Conservation (phyloP, 2,329 filamentous ascomycete species). For the Botrytis byssoidea region DNA sequence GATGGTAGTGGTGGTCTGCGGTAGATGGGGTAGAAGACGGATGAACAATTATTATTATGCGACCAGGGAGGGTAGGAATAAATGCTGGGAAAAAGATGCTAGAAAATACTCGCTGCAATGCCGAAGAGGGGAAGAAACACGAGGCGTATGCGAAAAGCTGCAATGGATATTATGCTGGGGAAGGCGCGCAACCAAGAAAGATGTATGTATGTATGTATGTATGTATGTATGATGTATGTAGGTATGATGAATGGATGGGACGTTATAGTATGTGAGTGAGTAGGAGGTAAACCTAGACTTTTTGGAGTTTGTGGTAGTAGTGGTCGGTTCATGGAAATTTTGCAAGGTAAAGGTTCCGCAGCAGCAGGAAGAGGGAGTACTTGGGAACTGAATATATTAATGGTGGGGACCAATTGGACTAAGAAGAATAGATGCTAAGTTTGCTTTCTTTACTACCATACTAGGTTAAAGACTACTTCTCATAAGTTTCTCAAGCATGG, state of each 20-base stretch:
- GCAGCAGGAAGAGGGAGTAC: conserved; percentile 16
- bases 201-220: conserved; percentile 1
- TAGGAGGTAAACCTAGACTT: conserved; percentile 4
- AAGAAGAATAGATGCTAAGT: conserved; percentile 8
- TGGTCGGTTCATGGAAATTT: conserved; percentile 11
- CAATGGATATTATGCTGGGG: conserved; percentile 18
- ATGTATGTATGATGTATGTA: conserved; percentile 1
- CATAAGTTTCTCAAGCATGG: neutral
- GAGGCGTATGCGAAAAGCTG: conserved; percentile 17
- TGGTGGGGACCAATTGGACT: conserved; percentile 14
- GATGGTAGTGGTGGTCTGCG: conserved; percentile 4
- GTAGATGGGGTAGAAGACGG: conserved; percentile 19
- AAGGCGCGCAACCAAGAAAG: conserved; percentile 11
- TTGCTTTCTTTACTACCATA: conserved; percentile 7
- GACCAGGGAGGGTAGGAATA: conserved; percentile 18
- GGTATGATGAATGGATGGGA: conserved; percentile 9
- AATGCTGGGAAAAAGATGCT: conserved; percentile 24
- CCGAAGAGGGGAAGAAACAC: conserved; percentile 15
- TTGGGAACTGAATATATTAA: conserved; percentile 13
- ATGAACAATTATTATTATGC: conserved; percentile 12
- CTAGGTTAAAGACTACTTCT: conserved; percentile 10
- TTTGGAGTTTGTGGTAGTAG: conserved; percentile 6
- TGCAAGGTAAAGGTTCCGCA: conserved; percentile 17
- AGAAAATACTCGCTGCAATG: conserved; percentile 12
- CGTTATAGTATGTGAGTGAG: conserved; percentile 6